Base-by-base conservation (phyloP, 208 protist species). In the Zelonia costaricensis region DNA sequence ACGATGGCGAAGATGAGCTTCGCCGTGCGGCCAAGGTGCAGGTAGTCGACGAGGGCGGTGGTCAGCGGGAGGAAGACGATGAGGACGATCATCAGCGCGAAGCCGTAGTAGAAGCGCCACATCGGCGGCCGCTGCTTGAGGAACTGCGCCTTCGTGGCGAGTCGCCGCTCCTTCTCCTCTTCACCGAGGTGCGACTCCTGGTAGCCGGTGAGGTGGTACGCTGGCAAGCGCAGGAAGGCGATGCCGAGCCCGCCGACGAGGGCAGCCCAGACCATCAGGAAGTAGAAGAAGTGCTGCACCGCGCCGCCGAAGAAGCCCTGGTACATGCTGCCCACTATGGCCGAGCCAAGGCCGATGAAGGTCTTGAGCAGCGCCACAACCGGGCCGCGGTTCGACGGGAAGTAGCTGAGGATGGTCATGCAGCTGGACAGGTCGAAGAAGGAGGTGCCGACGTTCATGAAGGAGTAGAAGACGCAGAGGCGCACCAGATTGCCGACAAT, bases 341-440 rank as follows among this genome's bases (percentile, higher is more conserved):
- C 79, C 27, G 65, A 73, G 20, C 80, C 84, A 31, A 91, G 78
- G 25, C 84, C 84, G 28, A 74, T 79, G 56, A 88, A 75, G 12
- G 80, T 84, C 51, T 91, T 91, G 39, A 85, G 59, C 13, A 91
- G 28, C 1, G 78, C 84, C 7, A 86, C 64, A 12, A 85, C 78
- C n/a, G 65, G 53, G 15, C 78, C 84, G 7, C 62, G 43, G 31
- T 67, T 47, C 3, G 66, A 65, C 10, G 84, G 84, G 59, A 91
- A 91, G 47, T 74, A 58, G 22, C 60, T 80, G 12, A 88, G 42
- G 45, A 82, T 47, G 7, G 78, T 84, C 60, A 88, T 76, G 23
- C 78, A 60, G 35, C 65, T 54, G 25, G 62, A 72, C 8, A 87
- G 54, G 45, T 91, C 84, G 39, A 90, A 81, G 39, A 80, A 68